These are phyloP conservation scores for Yamagishiella unicocca DNA, from an alignment of 139 green algal genomes.

Conservation along the genomic window DNA sequence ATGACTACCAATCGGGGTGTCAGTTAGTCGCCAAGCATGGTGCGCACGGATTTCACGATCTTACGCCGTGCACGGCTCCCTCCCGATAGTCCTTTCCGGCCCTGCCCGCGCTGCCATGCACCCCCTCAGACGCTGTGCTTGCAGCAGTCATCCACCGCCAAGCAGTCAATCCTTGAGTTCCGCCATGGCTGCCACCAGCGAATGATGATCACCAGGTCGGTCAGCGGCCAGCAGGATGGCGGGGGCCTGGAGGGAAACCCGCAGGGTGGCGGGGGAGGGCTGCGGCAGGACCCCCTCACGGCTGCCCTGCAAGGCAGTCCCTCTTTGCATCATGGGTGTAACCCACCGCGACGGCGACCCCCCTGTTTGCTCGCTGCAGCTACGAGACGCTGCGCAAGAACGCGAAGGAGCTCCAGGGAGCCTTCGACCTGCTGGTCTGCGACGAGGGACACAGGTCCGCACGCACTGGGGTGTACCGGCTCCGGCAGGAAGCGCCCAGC, in stretches of 20 bases:
- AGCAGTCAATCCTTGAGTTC: conserved; percentile 50
- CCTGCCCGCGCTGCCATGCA: not conserved
- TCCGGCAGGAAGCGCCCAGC: too few relatives aligned
- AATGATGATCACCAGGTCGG: conserved; percentile 50
- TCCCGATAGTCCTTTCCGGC: not conserved
- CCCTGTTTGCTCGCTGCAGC: too few relatives aligned
- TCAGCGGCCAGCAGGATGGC: not conserved
- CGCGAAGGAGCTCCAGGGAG: conserved; percentile 58
- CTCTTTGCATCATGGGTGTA: not conserved
- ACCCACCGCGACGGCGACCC: too few relatives aligned
- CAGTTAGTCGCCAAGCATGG: too few relatives aligned
- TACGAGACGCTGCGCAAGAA: conserved; percentile 74
- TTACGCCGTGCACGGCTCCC: not conserved
- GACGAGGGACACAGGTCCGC: conserved; percentile 86
- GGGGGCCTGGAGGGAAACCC: too few relatives aligned
- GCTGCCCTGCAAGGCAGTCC: too few relatives aligned
- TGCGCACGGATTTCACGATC: too few relatives aligned
- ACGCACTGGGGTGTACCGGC: not conserved
- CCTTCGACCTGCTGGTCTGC: conserved; percentile 80
- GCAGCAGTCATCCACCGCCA: conserved; percentile 27
- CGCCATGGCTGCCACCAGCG: conserved; percentile 26
- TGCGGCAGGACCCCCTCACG: too few relatives aligned
- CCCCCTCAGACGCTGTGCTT: conserved; percentile 40
- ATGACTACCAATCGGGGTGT: too few relatives aligned
- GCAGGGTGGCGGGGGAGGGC: too few relatives aligned